Conservation (phyloP, 2,329 filamentous ascomycete genomes). For the Microsporum audouinii region DNA sequence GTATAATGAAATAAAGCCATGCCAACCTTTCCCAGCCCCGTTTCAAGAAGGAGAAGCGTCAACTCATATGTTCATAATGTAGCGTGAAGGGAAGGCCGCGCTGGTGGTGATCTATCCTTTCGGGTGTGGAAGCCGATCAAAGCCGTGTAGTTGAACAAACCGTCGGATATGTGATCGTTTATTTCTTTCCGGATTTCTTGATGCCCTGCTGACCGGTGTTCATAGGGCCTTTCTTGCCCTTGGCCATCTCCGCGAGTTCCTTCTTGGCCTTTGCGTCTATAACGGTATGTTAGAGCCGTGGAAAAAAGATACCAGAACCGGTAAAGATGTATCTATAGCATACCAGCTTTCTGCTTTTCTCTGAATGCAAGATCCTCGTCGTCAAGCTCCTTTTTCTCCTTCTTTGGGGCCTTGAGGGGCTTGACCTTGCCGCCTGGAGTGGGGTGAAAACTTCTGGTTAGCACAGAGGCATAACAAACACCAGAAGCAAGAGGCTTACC, state of each 20-base stretch:
- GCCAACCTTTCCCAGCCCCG: neutral
- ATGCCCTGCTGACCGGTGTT: conserved; percentile 78
- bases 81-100: neutral
- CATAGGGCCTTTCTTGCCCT: conserved; percentile 70
- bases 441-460: neutral
- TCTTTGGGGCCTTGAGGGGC: conserved; percentile 82
- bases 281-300: neutral
- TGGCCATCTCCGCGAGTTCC: conserved; percentile 67
- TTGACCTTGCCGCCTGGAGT: conserved; percentile 64
- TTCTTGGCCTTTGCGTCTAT: conserved; percentile 75
- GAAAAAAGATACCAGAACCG: neutral
- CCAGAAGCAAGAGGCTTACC: conserved; percentile 33
- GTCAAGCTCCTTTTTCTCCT: conserved; percentile 68
- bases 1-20: neutral
- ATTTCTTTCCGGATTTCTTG: conserved; percentile 99
- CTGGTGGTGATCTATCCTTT: neutral
- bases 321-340: conserved; percentile 20
- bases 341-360: conserved; percentile 76
- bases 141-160: neutral
- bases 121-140: neutral
- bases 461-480: neutral
- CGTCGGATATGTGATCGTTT: conserved; percentile 21
- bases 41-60: neutral
- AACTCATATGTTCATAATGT: neutral
- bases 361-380: conserved; percentile 76